Percentiles rank a stretch among this genome's conserved stretches.
Conservation (phyloP, 2,329 filamentous ascomycete genomes). For the Botrytis aclada region DNA sequence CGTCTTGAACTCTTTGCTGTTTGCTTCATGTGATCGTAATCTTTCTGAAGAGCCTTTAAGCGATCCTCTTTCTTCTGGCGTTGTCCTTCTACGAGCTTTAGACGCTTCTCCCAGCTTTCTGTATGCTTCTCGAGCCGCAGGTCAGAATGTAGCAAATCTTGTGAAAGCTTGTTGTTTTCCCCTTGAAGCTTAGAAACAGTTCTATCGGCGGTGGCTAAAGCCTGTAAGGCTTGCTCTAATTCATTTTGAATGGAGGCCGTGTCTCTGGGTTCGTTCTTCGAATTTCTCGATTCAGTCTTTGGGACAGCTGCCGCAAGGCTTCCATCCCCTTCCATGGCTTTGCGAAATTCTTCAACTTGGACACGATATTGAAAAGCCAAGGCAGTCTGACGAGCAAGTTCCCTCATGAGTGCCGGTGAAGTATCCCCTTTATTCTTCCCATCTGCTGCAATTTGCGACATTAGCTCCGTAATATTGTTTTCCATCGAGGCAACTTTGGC, state of each 20-base stretch:
- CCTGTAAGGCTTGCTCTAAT: slow-evolving; percentile 49
- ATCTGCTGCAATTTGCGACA: slow-evolving; percentile 49
- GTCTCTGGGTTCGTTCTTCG: slow-evolving; percentile 53
- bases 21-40: slow-evolving; percentile 53
- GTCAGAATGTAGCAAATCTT: slow-evolving; percentile 33
- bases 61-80: slow-evolving; percentile 48
- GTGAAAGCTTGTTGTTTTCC: slow-evolving; percentile 35
- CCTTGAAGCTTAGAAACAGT: slow-evolving; percentile 31
- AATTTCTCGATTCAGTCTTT: slow-evolving; percentile 50
- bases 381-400: slow-evolving; percentile 56
- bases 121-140: slow-evolving; percentile 30
- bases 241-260: slow-evolving; percentile 52
- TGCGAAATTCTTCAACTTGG: slow-evolving; percentile 58
- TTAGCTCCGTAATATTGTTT: slow-evolving; percentile 56
- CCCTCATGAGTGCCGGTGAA: slow-evolving; percentile 49
- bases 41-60: slow-evolving; percentile 47
- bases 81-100: slow-evolving; percentile 45
- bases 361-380: slow-evolving; percentile 56
- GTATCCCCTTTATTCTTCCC: slow-evolving; percentile 43
- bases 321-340: slow-evolving; percentile 45
- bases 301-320: slow-evolving; percentile 44
- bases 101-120: slow-evolving; percentile 41
- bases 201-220: slow-evolving; percentile 47
- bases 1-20: slow-evolving; percentile 52
- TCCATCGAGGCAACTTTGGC: slow-evolving; percentile 64